Base-by-base conservation (phyloP, 768 basidiomycete genomes). In the Russula lepida region DNA sequence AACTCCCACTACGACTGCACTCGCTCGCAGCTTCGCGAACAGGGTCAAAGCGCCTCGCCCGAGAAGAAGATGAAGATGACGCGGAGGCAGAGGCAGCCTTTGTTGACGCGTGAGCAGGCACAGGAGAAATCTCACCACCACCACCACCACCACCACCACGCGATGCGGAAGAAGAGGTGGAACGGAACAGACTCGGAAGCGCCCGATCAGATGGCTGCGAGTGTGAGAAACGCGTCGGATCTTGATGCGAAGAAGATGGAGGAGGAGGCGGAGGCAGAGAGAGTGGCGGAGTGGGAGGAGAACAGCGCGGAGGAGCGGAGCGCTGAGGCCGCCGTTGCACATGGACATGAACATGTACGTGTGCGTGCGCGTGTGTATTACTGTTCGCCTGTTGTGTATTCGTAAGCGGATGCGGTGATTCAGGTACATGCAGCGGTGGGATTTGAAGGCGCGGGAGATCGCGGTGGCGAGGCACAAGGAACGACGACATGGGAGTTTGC, bases 21-120 rank as follows among this genome's bases (percentile, higher is more conserved):
- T 64, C 65, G 50, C 62, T 64, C 48, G 59, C 48, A 0, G 63
- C 67, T 32, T 64, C 66, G 43, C 62, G 68, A 13, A 69, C 68
- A 4, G 68, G 68, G 39, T 69, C 68, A 17, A 69, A 69, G 15
- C 68, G 68, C 7, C 35, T 53, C 19, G 53, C 12, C 27, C 60
- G 63, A 21, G 25, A 5, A 21, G 25, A 5, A 44, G 9, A 4
- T 3, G 43, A 21, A 44, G 43, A 44, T 21, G 41, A 41, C 41
- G 11, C 43, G 5, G 43, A 21, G n/a, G 17, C n/a, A 7, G 41
- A n/a, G 3, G 41, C 41, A n/a, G 41, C 11, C n/a, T n/a, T 21
- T 4, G 43, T 23, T 8, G 43, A 8, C 43, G 43, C 43, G 43
- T 44, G 43, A 11, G 43, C 43, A 43, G 47, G 35, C 21, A 50